Evolutionary conservation across 2,329 filamentous ascomycete genomes (phyloP).

Genomic region (Aspergillus ustus): DNA sequence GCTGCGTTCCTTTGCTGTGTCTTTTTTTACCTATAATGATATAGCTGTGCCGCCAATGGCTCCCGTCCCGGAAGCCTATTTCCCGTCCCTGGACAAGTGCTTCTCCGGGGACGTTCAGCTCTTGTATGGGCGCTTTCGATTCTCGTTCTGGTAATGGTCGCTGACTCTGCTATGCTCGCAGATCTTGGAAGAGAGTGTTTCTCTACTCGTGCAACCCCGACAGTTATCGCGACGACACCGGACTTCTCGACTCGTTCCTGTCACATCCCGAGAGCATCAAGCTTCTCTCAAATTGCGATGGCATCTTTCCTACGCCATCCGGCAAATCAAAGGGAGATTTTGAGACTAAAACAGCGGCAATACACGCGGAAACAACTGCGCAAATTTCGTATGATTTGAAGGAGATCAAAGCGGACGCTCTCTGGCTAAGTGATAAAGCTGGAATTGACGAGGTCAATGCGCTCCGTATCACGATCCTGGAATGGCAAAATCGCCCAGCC

Average conservation of each 20-base stretch:
- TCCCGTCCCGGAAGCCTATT: conserved; percentile 73
- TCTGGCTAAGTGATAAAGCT: conserved; percentile 81
- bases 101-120: conserved; percentile 79
- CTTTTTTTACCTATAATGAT: conserved; percentile 42
- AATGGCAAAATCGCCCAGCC: conserved; percentile 82
- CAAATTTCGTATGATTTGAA: conserved; percentile 73
- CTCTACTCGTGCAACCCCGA: conserved; percentile 53
- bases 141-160: conserved; percentile 3
- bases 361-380: conserved; percentile 74
- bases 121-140: conserved; percentile 59
- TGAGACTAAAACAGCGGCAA: conserved; percentile 83
- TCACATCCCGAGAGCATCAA: conserved; percentile 69
- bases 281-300: conserved; percentile 70
- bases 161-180: conserved; percentile 47
- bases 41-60: conserved; percentile 62
- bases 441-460: conserved; percentile 81
- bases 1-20: conserved; percentile 17
- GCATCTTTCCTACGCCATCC: conserved; percentile 68
- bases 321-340: conserved; percentile 71
- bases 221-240: conserved; percentile 55
- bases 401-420: conserved; percentile 79
- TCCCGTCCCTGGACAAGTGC: conserved; percentile 84
- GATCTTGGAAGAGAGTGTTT: conserved; percentile 63
- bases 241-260: conserved; percentile 70
- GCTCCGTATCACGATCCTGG: conserved; percentile 76